These are phyloP conservation scores for Gossypium mustelinum DNA, from an alignment of 345 rosid genomes.

Conservation along the genomic window DNA sequence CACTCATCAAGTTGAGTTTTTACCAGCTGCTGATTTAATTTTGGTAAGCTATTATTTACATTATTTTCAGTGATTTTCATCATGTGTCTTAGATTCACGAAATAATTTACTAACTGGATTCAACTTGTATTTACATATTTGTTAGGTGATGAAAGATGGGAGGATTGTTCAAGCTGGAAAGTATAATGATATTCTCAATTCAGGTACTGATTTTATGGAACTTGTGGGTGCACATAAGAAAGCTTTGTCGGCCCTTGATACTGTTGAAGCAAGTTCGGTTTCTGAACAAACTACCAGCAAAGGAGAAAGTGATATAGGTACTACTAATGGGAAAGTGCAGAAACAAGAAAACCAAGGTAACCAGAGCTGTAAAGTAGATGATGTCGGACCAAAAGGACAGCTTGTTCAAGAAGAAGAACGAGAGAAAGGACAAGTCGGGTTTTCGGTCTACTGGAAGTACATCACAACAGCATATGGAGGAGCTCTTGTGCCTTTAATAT, in stretches of 20 bases:
- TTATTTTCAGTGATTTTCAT: background rate
- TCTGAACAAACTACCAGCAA: slow-evolving; percentile 23
- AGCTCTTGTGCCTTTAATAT: slow-evolving; percentile 55
- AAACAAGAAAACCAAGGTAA: slow-evolving; percentile 24
- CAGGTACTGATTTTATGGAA: slow-evolving; percentile 65
- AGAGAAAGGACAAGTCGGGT: slow-evolving; percentile 77
- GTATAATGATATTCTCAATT: slow-evolving; percentile 53
- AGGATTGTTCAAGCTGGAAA: slow-evolving; percentile 66
- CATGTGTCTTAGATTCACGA: background rate
- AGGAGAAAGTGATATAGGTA: slow-evolving; percentile 18
- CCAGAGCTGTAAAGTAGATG: slow-evolving; percentile 37
- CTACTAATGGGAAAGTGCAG: slow-evolving; percentile 6
- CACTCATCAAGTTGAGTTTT: slow-evolving; percentile 62
- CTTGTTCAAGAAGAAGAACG: slow-evolving; percentile 87
- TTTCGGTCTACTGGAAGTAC: slow-evolving; percentile 63
- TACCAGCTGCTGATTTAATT: slow-evolving; percentile 62
- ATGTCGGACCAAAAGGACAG: slow-evolving; percentile 49
- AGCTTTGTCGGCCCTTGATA: slow-evolving; percentile 52
- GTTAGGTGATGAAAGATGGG: slow-evolving; percentile 85
- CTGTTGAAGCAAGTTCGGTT: slow-evolving; percentile 26
- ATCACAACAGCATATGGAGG: slow-evolving; percentile 62
- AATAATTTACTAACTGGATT: background rate
- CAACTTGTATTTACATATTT: slow-evolving; percentile 5
- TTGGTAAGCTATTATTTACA: slow-evolving; percentile 37
- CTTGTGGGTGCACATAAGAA: slow-evolving; percentile 72